Conservation (phyloP, 2,329 filamentous ascomycete genomes). For the Fusarium udum region DNA sequence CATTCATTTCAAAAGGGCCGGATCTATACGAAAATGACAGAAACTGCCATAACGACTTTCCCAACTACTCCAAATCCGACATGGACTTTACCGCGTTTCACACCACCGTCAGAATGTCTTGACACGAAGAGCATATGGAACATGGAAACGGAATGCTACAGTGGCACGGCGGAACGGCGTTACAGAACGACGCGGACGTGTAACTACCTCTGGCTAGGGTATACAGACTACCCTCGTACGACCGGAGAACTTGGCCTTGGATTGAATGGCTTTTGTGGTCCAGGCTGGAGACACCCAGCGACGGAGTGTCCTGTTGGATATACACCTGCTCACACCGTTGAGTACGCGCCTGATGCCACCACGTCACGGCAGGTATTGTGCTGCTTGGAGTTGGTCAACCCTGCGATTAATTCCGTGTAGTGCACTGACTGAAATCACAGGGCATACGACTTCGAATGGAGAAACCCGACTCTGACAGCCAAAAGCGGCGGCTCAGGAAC, state of each 20-base stretch:
- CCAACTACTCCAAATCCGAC: background rate
- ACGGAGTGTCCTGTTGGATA: background rate
- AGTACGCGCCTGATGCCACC: background rate
- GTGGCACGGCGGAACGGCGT: background rate
- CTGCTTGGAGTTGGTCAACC: background rate
- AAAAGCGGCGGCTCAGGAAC: background rate
- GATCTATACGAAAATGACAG: background rate
- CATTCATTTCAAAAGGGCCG: no score
- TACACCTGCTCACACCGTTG: background rate
- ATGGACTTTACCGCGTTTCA: background rate
- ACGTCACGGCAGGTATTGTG: background rate
- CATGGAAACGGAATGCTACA: background rate
- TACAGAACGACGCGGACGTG: background rate
- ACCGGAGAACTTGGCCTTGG: accelerated
- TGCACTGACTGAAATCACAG: background rate
- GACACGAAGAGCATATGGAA: background rate
- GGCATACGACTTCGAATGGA: background rate
- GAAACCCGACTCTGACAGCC: background rate
- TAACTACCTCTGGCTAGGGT: background rate
- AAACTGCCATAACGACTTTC: background rate
- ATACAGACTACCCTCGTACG: background rate
- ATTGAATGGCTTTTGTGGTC: background rate
- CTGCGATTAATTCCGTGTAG: background rate
- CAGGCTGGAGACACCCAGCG: background rate
- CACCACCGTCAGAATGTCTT: background rate